phyloP scores from a whole-genome alignment of 179 eudicot species.

The Carnegiea gigantea region DNA sequence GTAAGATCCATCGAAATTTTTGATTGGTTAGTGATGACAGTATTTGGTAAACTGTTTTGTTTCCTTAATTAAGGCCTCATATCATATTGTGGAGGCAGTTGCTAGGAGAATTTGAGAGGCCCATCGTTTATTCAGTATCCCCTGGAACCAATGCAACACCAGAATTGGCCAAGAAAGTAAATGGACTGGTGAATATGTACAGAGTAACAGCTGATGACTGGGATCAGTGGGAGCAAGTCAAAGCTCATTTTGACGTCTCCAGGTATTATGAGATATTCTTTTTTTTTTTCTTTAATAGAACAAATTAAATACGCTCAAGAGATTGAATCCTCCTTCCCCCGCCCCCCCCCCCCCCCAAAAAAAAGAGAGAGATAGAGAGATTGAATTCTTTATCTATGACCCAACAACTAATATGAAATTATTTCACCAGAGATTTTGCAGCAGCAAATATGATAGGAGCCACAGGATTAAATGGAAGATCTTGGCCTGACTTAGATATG shows the following conservation, averaged over 20 bases:
- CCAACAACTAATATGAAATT: background rate
- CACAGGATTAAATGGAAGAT: slow-evolving; percentile 57
- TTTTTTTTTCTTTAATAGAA: no score
- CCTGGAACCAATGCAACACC: slow-evolving; percentile 75
- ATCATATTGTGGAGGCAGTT: slow-evolving; percentile 39
- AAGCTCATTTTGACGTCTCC: slow-evolving; percentile 55
- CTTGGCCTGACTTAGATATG: slow-evolving; percentile 90
- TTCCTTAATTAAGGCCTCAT: background rate
- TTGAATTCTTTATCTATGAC: background rate
- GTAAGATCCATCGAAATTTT: background rate
- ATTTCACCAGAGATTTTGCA: slow-evolving; percentile 48
- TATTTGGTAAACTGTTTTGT: background rate
- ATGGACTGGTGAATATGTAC: slow-evolving; percentile 63
- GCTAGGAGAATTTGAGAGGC: slow-evolving; percentile 38
- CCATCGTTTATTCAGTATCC: slow-evolving; percentile 63
- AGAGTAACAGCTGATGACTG: slow-evolving; percentile 80
- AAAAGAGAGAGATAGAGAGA: no score
- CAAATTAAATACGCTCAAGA: background rate
- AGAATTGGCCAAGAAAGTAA: slow-evolving; percentile 53
- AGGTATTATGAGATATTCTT: slow-evolving; percentile 31
- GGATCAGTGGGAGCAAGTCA: slow-evolving; percentile 73
- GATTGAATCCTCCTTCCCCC: no score
- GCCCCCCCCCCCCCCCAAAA: no score
- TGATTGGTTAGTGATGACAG: background rate
- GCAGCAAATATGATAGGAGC: slow-evolving; percentile 65